These are phyloP conservation scores for Sarocladium strictum DNA, from an alignment of 2,329 filamentous ascomycete genomes.

Conservation along the genomic window DNA sequence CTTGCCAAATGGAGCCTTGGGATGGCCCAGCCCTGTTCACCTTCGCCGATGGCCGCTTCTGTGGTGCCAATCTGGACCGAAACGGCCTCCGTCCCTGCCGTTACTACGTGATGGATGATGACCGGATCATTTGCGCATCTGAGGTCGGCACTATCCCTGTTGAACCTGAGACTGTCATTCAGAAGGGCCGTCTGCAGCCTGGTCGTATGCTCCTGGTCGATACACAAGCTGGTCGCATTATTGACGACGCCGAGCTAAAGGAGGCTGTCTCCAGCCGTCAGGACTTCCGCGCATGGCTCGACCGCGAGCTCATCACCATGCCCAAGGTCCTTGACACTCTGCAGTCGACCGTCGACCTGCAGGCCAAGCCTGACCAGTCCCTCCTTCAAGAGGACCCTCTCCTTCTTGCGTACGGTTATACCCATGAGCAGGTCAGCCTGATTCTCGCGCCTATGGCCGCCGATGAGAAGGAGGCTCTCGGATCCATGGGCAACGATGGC, in stretches of 20 bases:
- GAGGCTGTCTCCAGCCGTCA: conserved; percentile 77
- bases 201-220: conserved; percentile 96
- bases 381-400: conserved; percentile 79
- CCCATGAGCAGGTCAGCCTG: conserved; percentile 89
- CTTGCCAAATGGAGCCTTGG: conserved; percentile 98
- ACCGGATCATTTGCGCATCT: conserved; percentile 94
- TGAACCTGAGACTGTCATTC: conserved; percentile 81
- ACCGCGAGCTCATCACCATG: conserved; percentile 77
- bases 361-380: conserved; percentile 59
- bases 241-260: conserved; percentile 91
- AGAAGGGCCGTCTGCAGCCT: conserved; percentile 90
- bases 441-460: conserved; percentile 92
- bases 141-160: conserved; percentile 92
- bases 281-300: conserved; percentile 84
- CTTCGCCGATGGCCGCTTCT: conserved; percentile 93
- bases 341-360: conserved; percentile 56
- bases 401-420: conserved; percentile 85
- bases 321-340: conserved; percentile 64
- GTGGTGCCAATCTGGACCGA: conserved; percentile 91
- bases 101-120: conserved; percentile 95
- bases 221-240: conserved; percentile 81
- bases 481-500: conserved; percentile 97
- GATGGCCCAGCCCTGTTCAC: conserved; percentile 95
- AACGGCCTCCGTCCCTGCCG: conserved; percentile 93
- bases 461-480: conserved; percentile 93